Percentiles rank a stretch among this genome's conserved stretches.
phyloP scores from a whole-genome alignment of 495 filamentous ascomycete species.

The Thermochaetoides thermophila region DNA sequence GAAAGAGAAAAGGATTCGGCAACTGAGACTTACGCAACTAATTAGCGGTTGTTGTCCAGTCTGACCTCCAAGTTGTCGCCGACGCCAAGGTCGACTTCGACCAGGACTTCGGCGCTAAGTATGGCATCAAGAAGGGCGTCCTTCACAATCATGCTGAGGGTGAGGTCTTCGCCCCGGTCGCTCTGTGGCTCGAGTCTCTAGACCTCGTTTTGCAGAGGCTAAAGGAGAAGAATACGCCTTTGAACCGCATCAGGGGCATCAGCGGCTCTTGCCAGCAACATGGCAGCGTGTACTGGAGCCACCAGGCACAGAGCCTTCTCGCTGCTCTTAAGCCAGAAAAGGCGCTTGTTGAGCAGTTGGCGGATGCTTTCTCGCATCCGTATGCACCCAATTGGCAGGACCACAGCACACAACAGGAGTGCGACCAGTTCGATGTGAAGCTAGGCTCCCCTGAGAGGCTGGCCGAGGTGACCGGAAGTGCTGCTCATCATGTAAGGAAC shows the following conservation, averaged over 20 bases:
- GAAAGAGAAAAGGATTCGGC: too few species aligned
- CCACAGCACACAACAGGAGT: slow-evolving; percentile 80
- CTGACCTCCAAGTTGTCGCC: slow-evolving; percentile 58
- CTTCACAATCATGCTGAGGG: slow-evolving; percentile 60
- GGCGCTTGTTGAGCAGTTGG: slow-evolving; percentile 52
- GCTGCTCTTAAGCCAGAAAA: slow-evolving; percentile 41
- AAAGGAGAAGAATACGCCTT: slow-evolving; percentile 59
- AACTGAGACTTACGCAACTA: too few species aligned
- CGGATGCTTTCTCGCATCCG: slow-evolving; percentile 64
- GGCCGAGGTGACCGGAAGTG: slow-evolving; percentile 71
- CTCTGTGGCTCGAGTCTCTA: slow-evolving; percentile 85
- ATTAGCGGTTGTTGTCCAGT: slow-evolving; percentile 61
- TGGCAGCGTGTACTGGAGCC: slow-evolving; percentile 83
- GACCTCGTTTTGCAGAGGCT: slow-evolving; percentile 68
- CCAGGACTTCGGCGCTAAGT: slow-evolving; percentile 56
- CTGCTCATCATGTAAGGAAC: slow-evolving; percentile 73
- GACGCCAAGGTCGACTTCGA: slow-evolving; percentile 67
- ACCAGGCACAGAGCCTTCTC: slow-evolving; percentile 52
- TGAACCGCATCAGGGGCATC: slow-evolving; percentile 62
- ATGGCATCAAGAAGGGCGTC: slow-evolving; percentile 79
- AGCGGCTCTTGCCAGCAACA: slow-evolving; percentile 94
- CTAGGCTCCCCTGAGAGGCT: slow-evolving; percentile 51
- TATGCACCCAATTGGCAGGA: slow-evolving; percentile 97
- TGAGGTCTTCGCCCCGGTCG: slow-evolving; percentile 84
- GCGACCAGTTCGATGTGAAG: slow-evolving; percentile 66